Conservation (phyloP, 1,284 basidiomycete genomes). For the Wolfiporia cocos region DNA sequence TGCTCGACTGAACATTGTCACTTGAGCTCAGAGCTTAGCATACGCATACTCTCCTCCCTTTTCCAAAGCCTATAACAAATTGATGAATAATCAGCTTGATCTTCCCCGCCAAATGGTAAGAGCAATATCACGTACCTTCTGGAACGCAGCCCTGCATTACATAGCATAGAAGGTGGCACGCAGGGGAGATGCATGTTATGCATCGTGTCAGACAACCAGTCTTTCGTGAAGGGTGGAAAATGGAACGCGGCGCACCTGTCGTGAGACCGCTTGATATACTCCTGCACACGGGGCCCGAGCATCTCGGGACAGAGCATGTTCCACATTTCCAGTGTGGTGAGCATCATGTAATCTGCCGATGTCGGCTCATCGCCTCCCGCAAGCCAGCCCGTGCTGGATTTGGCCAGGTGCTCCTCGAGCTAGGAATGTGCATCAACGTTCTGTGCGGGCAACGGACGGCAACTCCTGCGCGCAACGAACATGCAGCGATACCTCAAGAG, state of each 20-base stretch:
- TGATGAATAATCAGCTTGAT: too few relatives aligned
- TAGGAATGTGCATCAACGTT: too few relatives aligned
- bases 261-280: constrained; percentile 26
- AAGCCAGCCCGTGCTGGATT: constrained; percentile 26
- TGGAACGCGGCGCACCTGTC: constrained; percentile 26
- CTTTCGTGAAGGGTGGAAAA: too few relatives aligned
- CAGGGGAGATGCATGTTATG: too few relatives aligned
- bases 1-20: too few relatives aligned
- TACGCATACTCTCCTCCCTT: constrained; percentile 30
- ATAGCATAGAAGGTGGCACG: too few relatives aligned
- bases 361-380: constrained; percentile 34
- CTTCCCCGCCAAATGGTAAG: too few relatives aligned
- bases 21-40: too few relatives aligned
- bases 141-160: constrained; percentile 30
- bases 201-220: too few relatives aligned
- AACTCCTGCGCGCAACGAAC: background rate
- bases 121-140: constrained; percentile 28
- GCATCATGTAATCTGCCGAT: constrained; percentile 34
- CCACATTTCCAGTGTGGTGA: constrained; percentile 28
- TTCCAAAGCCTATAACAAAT: constrained; percentile 23
- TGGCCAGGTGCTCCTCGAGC: constrained; percentile 4
- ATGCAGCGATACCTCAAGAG: background rate
- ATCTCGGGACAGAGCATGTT: constrained; percentile 6
- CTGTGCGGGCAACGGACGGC: background rate
- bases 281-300: constrained; percentile 23